A percentile compares a stretch with the other conserved stretches of the same genome.
phyloP scores from a whole-genome alignment of 2,329 filamentous ascomycete genomes.

The Knufia fluminis region DNA sequence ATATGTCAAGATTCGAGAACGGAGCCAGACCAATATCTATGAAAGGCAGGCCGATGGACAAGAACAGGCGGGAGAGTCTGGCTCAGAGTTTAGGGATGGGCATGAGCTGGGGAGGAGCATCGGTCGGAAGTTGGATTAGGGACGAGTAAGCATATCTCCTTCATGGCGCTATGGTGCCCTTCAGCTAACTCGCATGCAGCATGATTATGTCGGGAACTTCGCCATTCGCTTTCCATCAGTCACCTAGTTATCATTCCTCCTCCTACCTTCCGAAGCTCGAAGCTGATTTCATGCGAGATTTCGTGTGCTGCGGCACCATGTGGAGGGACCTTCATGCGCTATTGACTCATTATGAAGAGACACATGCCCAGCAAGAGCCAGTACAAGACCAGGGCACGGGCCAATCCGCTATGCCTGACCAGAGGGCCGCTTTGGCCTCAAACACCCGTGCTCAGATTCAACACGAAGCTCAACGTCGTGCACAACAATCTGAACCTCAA shows the following conservation, averaged over 20 bases:
- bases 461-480: conserved; percentile 40
- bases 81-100: conserved; percentile 59
- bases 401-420: conserved; percentile 38
- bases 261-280: conserved; percentile 95
- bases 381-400: conserved; percentile 40
- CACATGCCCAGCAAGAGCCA: conserved; percentile 65
- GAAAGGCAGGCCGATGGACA: conserved; percentile 25
- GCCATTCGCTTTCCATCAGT: conserved; percentile 78
- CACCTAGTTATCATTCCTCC: conserved; percentile 84
- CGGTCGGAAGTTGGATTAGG: conserved; percentile 90
- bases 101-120: conserved; percentile 95
- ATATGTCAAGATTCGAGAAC: conserved; percentile 23
- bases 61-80: conserved; percentile 46
- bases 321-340: conserved; percentile 89
- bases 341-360: conserved; percentile 92
- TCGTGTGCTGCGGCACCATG: conserved; percentile 84
- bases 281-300: conserved; percentile 95
- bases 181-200: conserved; percentile 40
- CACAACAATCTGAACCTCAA: conserved; percentile 25
- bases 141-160: conserved; percentile 70
- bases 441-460: conserved; percentile 38
- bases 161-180: not conserved
- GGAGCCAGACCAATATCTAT: conserved; percentile 54
- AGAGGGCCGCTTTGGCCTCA: conserved; percentile 40
- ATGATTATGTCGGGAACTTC: conserved; percentile 95